A percentile compares a stretch with the other conserved stretches of the same genome.
These are phyloP conservation scores for Ogataea dorogensis DNA, from an alignment of 805 yeast genomes.

Conservation along the genomic window DNA sequence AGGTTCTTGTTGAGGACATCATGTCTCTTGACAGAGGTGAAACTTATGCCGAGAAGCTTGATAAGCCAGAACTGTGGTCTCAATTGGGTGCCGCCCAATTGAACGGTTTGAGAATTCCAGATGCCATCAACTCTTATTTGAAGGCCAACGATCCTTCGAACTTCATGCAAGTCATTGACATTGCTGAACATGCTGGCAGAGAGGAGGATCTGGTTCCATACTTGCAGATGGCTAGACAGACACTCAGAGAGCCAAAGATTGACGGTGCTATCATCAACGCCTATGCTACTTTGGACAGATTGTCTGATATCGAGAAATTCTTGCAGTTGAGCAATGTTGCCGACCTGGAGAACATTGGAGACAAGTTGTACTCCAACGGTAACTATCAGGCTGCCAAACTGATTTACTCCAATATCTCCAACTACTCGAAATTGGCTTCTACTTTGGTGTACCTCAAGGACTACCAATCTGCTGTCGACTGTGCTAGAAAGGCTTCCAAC, in stretches of 20 bases:
- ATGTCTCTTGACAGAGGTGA: slow-evolving; percentile 95
- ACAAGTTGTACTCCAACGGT: slow-evolving; percentile 73
- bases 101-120: slow-evolving; percentile 87
- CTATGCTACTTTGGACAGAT: slow-evolving; percentile 74
- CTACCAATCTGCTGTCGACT: slow-evolving; percentile 95
- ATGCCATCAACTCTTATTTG: slow-evolving; percentile 88
- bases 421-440: slow-evolving; percentile 95
- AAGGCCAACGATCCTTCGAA: slow-evolving; percentile 90
- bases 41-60: slow-evolving; percentile 85
- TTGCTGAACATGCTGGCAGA: slow-evolving; percentile 93
- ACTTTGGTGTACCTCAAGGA: slow-evolving; percentile 89
- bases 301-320: slow-evolving; percentile 79
- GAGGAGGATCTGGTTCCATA: slow-evolving; percentile 88
- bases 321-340: slow-evolving; percentile 90
- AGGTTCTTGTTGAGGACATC: slow-evolving; percentile 87
- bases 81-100: slow-evolving; percentile 95
- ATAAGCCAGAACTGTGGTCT: slow-evolving; percentile 86
- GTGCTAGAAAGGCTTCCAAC: slow-evolving; percentile 97
- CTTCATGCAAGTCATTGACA: slow-evolving; percentile 88
- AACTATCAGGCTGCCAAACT: slow-evolving; percentile 93
- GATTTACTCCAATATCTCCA: slow-evolving; percentile 80
- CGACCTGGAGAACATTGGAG: slow-evolving; percentile 88
- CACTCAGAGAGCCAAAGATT: slow-evolving; percentile 85
- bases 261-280: slow-evolving; percentile 91
- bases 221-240: slow-evolving; percentile 86